A percentile compares a stretch with the other conserved stretches of the same genome.
Evolutionary conservation across 495 filamentous ascomycete genomes (phyloP).

Genomic region (Clohesyomyces aquaticus): DNA sequence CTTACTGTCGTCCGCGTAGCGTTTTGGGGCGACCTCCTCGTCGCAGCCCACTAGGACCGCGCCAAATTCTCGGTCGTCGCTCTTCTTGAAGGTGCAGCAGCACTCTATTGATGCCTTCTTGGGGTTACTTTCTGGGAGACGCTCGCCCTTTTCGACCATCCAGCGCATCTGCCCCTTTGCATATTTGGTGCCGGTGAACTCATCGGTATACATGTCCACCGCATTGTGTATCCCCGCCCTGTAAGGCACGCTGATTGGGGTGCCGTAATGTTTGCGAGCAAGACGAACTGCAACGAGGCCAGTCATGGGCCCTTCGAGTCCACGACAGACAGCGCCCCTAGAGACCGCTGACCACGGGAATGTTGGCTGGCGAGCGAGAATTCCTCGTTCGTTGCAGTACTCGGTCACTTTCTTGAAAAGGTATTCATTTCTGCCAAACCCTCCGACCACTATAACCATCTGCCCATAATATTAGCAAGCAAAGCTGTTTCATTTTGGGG

Average conservation of each 20-base stretch:
- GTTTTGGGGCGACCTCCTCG: neutral
- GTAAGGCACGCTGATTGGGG: neutral
- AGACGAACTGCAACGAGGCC: neutral
- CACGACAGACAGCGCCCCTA: neutral
- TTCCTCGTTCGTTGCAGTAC: slow-evolving; percentile 7
- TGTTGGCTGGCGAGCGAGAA: slow-evolving; percentile 4
- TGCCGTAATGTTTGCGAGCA: slow-evolving; percentile 5
- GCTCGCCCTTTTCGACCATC: slow-evolving; percentile 7
- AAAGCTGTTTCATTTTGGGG: no score
- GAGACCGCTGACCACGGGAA: slow-evolving; percentile 8
- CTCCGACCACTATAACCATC: slow-evolving; percentile 6
- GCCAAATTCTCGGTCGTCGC: slow-evolving; percentile 7
- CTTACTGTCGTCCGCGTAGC: slow-evolving; percentile 9
- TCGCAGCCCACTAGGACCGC: slow-evolving; percentile 8
- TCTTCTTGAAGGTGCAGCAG: slow-evolving; percentile 11
- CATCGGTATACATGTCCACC: neutral
- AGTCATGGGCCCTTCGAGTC: neutral
- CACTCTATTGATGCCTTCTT: slow-evolving; percentile 10
- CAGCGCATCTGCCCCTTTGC: slow-evolving; percentile 1
- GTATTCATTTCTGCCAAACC: slow-evolving; percentile 1
- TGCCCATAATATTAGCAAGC: neutral
- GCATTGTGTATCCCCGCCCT: neutral
- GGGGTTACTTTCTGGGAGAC: neutral
- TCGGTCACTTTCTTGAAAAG: slow-evolving; percentile 13
- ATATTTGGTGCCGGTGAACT: slow-evolving; percentile 4